These are phyloP conservation scores for Eucalyptus decipiens DNA, from an alignment of 345 rosid species.

Conservation along the genomic window DNA sequence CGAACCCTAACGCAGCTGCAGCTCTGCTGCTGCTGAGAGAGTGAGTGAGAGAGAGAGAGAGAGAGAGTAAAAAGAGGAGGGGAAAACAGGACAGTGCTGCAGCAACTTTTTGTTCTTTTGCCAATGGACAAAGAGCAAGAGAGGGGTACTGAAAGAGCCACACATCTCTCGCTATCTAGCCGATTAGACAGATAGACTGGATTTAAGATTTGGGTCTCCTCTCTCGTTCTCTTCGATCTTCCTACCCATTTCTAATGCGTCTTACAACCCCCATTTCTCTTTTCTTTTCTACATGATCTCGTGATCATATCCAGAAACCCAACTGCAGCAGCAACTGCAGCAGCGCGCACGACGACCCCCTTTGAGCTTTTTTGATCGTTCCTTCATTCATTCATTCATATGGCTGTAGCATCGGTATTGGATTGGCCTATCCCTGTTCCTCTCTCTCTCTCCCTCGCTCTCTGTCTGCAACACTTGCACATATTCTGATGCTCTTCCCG, in stretches of 20 bases:
- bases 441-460: not conserved
- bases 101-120: not conserved
- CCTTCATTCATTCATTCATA: not conserved
- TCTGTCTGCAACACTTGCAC: not conserved
- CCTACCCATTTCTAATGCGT: not conserved
- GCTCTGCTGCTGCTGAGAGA: not conserved
- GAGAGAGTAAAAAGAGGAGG: not conserved
- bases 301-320: not conserved
- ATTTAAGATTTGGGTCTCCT: not conserved
- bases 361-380: not conserved
- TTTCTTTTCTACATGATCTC: not conserved
- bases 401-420: not conserved
- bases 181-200: not conserved
- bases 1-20: not conserved
- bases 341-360: not conserved
- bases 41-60: not conserved
- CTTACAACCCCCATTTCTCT: not conserved
- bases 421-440: not conserved
- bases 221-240: not conserved
- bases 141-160: not conserved
- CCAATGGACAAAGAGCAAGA: not conserved
- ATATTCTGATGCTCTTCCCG: slow-evolving; percentile 5
- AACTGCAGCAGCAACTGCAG: not conserved
- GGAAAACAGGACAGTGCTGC: not conserved
- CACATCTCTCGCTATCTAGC: not conserved